Evolutionary conservation across 1,284 basidiomycete species (phyloP), one percentile per base, ranked within the genome.

Genomic region (Cryptococcus deneoformans): DNA sequence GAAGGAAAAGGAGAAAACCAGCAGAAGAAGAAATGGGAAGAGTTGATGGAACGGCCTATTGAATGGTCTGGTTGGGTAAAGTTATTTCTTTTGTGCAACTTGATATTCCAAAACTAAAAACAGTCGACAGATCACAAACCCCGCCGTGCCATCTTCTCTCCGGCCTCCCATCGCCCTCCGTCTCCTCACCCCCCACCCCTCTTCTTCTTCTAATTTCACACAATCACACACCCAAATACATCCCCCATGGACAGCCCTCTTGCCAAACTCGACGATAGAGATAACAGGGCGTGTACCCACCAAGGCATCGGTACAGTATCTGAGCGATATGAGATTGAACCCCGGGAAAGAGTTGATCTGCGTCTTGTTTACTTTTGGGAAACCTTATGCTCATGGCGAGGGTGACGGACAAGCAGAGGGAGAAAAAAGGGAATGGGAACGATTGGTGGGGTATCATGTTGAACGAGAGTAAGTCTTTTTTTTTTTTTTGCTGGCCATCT

Each of bases 281-380:
- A 72, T 77, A 44, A 67, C 68, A 61, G 91, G 91, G 1, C 86
- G 91, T 48, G 90, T 94, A 0, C 85, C 88, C 1, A 84, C 85
- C 4, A 81, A 84, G n/a, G 85, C 82, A 53, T 87, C 89, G 0
- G 78, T 85, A 10, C 83, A 88, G 60, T 93, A 89, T 74, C 79
- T 94, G 36, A 80, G 87, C 8, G 86, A 88, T 61, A 87, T 84
- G 70, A 81, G 89, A 53, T 76, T 92, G 74, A 90, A 87, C 62
- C 79, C 79, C 0, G 77, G 83, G n/a, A 90, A 88, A 69, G 90
- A 93, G 69, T 80, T 93, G 6, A 81, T 91, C 51, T 86, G 86
- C 0, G 88, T 87, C 34, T 85, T 84, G 1, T 87, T 92, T 63
- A 82, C 82, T 1, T 82, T 88, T 0, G 77, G 78, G 20, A 20